Conservation (phyloP, 345 rosid genomes). For the Ceriops zippeliana region DNA sequence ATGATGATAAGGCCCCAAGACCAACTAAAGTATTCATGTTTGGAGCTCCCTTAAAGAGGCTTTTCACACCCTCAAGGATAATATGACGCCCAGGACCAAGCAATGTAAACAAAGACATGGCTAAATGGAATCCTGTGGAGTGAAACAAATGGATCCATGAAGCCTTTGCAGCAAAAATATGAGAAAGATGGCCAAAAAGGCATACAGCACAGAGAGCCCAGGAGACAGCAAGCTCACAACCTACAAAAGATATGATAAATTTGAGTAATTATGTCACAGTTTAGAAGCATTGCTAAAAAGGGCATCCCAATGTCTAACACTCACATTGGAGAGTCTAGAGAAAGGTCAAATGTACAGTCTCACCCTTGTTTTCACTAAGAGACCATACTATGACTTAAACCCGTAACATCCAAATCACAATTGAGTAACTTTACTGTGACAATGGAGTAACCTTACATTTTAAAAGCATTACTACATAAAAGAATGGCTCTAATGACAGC, state of each 20-base stretch:
- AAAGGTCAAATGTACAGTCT: too few species aligned
- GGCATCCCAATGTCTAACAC: too few species aligned
- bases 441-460: background rate
- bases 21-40: constrained; percentile 97
- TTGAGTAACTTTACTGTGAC: too few species aligned
- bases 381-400: too few species aligned
- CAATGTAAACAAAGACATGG: constrained; percentile 73
- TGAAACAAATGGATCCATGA: constrained; percentile 79
- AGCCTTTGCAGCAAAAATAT: constrained; percentile 60
- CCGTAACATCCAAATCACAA: too few species aligned
- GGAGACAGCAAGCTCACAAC: constrained; percentile 85
- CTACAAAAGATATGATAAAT: constrained; percentile 35
- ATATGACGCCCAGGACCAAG: constrained; percentile 94
- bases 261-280: too few species aligned
- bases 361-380: too few species aligned
- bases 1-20: constrained; percentile 93
- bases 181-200: constrained; percentile 86
- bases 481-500: background rate
- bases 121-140: constrained; percentile 88
- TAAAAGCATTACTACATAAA: background rate
- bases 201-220: constrained; percentile 98
- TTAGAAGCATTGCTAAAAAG: too few species aligned
- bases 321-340: too few species aligned
- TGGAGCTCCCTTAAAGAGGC: constrained; percentile 77
- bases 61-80: constrained; percentile 76